Evolutionary conservation across 1,284 basidiomycete species (phyloP), one percentile per base, ranked within the genome.

Genomic region (Pseudozyma hubeiensis): DNA sequence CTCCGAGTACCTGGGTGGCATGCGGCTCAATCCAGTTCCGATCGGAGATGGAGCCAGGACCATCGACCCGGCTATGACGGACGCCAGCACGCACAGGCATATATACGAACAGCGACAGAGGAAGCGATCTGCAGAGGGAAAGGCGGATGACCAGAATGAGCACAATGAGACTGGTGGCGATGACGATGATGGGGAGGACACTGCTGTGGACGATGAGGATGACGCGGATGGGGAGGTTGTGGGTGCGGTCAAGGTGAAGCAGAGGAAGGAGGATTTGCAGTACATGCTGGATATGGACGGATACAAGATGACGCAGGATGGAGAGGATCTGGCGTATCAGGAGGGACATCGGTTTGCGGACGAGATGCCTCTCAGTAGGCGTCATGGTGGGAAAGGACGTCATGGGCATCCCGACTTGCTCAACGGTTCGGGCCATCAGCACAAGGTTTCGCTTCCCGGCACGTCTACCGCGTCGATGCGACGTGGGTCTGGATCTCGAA

Each of bases 271-370:
- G 40, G 59, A 74, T 31, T 33, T 75, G 0, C 75, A 77, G 48
- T 77, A 77, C 45, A 79, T 82, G 73, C 74, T 84, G 45, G 82
- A 84, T 40, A 84, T 84, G 79, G 82, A 84, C 33, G 82, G 82
- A 10, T 84, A 84, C 76, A 83, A 84, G 59, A 68, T 84, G 70
- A 82, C 81, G 4, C 39, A 77, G 8, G 77, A 81, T 24, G 84
- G 80, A 11, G 66, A 82, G 47, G 68, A 72, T 14, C 47, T 84
- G 5, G 80, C 81, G 2, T 76, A 73, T 24, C 64, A 68, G 33
- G 75, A 81, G 53, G 73, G 80, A 34, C 55, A 78, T 55, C 70
- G 83, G 17, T 79, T 85, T 33, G 79, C 82, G 9, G 73, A 81
- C 45, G 81, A 83, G 61, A 64, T 79, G 64, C 81, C 82, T 0